Evolutionary conservation across 2,329 filamentous ascomycete genomes (phyloP), one percentile per base, ranked within the genome.

Genomic region (Ascochyta koolunga): DNA sequence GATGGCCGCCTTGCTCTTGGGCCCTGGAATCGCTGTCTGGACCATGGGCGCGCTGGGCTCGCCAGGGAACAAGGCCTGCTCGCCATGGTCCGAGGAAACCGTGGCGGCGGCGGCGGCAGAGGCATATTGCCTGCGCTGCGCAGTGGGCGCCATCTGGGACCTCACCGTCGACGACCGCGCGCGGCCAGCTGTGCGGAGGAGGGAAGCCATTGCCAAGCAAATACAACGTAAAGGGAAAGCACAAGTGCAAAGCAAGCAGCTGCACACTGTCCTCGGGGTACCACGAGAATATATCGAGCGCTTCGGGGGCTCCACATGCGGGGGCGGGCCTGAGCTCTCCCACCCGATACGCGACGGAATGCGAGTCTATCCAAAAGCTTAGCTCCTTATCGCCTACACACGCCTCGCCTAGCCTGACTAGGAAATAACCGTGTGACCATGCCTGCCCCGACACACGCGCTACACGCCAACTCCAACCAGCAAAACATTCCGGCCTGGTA

Each of bases 21-120:
- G 91, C 0, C 91, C 91, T 0, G 91, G 91, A 52, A 96, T 89
- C 33, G 77, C 68, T 2, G 83, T 86, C 58, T 78, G 75, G 36
- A 87, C 66, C 22, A 74, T 77, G 21, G 85, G 85, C n/a, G 73
- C 78, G 11, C 73, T 58, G 18, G 85, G 85, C 77, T 88, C 85
- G 66, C 84, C 79, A 53, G 82, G 75, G 72, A 87, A 84, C 76
- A 79, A 84, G 7, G 82, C 66, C 65, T 80, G 76, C 61, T 79
- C 78, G 46, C 62, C 53, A 47, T 68, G 71, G 31, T 65, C 64
- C 38, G 68, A 56, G 10, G 75, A 62, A 18, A 69, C 64, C 5
- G 69, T 67, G 16, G 69, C 66, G 19, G 68, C 62, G 16, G 68
- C 65, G 21, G 66, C 61, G 2, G 70, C 64, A 9, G 72, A 70